Conservation (phyloP, 805 yeast genomes). For the Candida coquimbonensis region DNA sequence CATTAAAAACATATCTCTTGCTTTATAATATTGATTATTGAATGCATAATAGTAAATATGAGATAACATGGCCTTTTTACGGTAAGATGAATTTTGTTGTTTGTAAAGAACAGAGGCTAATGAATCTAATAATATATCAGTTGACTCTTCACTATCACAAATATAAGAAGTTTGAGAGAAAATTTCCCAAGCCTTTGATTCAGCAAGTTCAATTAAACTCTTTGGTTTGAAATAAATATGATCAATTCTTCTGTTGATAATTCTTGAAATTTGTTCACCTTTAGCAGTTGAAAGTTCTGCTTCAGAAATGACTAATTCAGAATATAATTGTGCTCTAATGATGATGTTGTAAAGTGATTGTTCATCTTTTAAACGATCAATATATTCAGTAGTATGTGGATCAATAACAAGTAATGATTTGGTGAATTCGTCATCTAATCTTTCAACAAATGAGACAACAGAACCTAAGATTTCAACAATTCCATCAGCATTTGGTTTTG, state of each 20-base stretch:
- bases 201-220: conserved; percentile 61
- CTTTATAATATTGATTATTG: conserved; percentile 73
- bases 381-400: conserved; percentile 92
- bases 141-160: conserved; percentile 30
- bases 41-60: conserved; percentile 89
- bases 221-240: conserved; percentile 90
- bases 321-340: conserved; percentile 79
- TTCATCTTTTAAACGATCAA: conserved; percentile 87
- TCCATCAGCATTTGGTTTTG: conserved; percentile 57
- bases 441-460: conserved; percentile 77
- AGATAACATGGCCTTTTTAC: conserved; percentile 77
- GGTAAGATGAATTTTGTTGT: conserved; percentile 60
- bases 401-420: conserved; percentile 83
- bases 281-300: conserved; percentile 22
- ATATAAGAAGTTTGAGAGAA: conserved; percentile 28
- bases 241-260: conserved; percentile 78
- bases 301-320: conserved; percentile 55
- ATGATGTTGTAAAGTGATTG: conserved; percentile 64
- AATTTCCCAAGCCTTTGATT: conserved; percentile 66
- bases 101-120: conserved; percentile 59
- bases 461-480: conserved; percentile 76
- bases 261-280: conserved; percentile 57
- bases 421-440: conserved; percentile 91
- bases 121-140: conserved; percentile 54
- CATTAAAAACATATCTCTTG: conserved; percentile 81